Percentiles rank a stretch among this genome's conserved stretches.
These are phyloP conservation scores for Trypanosoma lewisi DNA, from an alignment of 208 protist species.

Conservation along the genomic window DNA sequence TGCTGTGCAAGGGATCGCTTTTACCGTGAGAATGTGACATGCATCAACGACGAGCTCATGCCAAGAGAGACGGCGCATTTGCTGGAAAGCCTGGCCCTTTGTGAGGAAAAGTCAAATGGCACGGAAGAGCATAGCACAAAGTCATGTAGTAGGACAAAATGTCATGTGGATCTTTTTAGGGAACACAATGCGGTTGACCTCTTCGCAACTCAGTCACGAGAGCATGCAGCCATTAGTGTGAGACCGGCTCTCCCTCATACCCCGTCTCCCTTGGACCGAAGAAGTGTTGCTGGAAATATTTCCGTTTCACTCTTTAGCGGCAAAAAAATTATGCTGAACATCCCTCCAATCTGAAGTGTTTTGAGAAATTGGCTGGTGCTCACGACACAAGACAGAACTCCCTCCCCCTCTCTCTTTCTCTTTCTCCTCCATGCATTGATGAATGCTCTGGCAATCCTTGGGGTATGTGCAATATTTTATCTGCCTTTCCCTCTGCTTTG, in stretches of 20 bases:
- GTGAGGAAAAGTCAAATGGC: slow-evolving; percentile 29
- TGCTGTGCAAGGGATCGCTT: slow-evolving; percentile 77
- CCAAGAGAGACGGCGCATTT: slow-evolving; percentile 41
- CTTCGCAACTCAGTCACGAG: not conserved
- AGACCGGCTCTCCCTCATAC: not conserved
- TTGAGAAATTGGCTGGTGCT: not conserved
- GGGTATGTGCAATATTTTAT: not conserved
- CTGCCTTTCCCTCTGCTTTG: too few relatives aligned
- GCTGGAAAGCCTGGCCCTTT: slow-evolving; percentile 38
- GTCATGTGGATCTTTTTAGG: slow-evolving; percentile 8
- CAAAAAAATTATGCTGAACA: slow-evolving; percentile 7
- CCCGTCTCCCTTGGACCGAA: not conserved
- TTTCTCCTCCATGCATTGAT: not conserved
- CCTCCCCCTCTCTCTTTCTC: not conserved
- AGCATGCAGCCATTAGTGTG: not conserved
- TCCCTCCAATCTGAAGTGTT: not conserved
- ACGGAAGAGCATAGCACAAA: not conserved
- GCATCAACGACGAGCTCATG: slow-evolving; percentile 84
- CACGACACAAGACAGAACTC: too few relatives aligned
- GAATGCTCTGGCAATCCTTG: not conserved
- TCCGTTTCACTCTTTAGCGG: slow-evolving; percentile 22
- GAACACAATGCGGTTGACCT: slow-evolving; percentile 14
- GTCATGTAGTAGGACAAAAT: not conserved
- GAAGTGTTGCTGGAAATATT: slow-evolving; percentile 15
- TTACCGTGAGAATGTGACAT: slow-evolving; percentile 77